Conservation (phyloP, 2,329 filamentous ascomycete species). For the Rhinocladiella mackenziei region DNA sequence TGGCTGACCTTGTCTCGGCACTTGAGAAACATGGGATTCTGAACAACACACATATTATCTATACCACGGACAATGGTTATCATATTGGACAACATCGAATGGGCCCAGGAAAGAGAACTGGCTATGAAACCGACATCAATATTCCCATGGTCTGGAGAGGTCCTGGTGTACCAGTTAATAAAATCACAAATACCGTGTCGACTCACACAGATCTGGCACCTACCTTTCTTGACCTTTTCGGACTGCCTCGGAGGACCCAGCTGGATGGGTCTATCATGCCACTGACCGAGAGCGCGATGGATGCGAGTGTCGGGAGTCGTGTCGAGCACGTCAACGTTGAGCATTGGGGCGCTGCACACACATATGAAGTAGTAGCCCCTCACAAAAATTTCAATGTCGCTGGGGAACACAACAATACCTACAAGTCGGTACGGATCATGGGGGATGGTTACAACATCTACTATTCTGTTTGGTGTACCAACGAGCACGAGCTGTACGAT, state of each 20-base stretch:
- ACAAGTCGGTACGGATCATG: constrained; percentile 39
- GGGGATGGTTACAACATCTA: constrained; percentile 37
- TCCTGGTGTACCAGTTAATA: too few species aligned
- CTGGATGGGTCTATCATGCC: constrained; percentile 57
- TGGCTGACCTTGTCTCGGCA: too few species aligned
- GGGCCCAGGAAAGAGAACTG: constrained; percentile 55
- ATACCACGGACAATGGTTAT: constrained; percentile 58
- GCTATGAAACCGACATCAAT: constrained; percentile 58
- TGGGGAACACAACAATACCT: constrained; percentile 31
- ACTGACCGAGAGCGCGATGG: constrained; percentile 25
- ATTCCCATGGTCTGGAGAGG: too few species aligned
- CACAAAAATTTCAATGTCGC: not conserved
- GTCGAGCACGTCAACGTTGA: constrained; percentile 58
- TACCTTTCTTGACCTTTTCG: constrained; percentile 47
- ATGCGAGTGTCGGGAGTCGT: constrained; percentile 26
- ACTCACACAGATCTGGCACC: too few species aligned
- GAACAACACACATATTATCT: constrained; percentile 57
- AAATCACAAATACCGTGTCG: too few species aligned
- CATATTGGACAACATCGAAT: constrained; percentile 59
- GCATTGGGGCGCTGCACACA: constrained; percentile 49
- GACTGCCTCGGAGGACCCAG: constrained; percentile 38
- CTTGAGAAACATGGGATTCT: constrained; percentile 42
- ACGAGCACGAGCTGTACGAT: constrained; percentile 42
- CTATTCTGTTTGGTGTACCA: constrained; percentile 42
- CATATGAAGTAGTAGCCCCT: constrained; percentile 20